A percentile compares a stretch with the other conserved stretches of the same genome.
Conservation (phyloP, 768 basidiomycete species). For the Collybia nuda region DNA sequence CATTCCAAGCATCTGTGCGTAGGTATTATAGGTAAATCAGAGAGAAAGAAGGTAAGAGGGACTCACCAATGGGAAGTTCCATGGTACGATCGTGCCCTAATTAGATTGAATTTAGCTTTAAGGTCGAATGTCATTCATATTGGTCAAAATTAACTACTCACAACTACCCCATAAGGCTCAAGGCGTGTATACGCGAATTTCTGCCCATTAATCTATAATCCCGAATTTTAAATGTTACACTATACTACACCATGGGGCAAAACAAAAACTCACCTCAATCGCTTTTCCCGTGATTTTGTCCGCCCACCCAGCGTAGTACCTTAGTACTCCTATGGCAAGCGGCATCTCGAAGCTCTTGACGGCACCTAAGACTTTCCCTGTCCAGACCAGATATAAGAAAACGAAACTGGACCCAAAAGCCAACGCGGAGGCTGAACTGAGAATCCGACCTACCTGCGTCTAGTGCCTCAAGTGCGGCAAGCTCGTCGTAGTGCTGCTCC, state of each 20-base stretch:
- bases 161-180: slow-evolving; percentile 44
- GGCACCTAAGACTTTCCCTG: slow-evolving; percentile 56
- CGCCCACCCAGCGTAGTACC: slow-evolving; percentile 71
- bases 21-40: background rate
- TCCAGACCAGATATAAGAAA: too few relatives aligned
- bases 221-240: background rate
- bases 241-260: background rate
- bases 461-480: slow-evolving; percentile 26
- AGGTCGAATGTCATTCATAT: background rate
- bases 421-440: too few relatives aligned
- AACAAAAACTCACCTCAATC: slow-evolving; percentile 38
- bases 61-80: slow-evolving; percentile 40
- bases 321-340: slow-evolving; percentile 45
- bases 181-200: too few relatives aligned
- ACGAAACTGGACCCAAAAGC: too few relatives aligned
- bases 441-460: slow-evolving; percentile 17
- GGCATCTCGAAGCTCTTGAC: slow-evolving; percentile 49
- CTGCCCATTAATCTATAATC: slow-evolving; percentile 35
- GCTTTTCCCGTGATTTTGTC: slow-evolving; percentile 55
- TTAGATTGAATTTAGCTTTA: too few relatives aligned
- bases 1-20: slow-evolving; percentile 16
- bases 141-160: slow-evolving; percentile 6
- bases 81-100: slow-evolving; percentile 50
- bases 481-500: slow-evolving; percentile 24
- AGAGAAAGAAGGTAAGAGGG: background rate